Percentiles rank a stretch among this genome's conserved stretches.
These are phyloP conservation scores for Mucor circinelloides DNA, from an alignment of 371 early-diverging fungal species.

Conservation along the genomic window DNA sequence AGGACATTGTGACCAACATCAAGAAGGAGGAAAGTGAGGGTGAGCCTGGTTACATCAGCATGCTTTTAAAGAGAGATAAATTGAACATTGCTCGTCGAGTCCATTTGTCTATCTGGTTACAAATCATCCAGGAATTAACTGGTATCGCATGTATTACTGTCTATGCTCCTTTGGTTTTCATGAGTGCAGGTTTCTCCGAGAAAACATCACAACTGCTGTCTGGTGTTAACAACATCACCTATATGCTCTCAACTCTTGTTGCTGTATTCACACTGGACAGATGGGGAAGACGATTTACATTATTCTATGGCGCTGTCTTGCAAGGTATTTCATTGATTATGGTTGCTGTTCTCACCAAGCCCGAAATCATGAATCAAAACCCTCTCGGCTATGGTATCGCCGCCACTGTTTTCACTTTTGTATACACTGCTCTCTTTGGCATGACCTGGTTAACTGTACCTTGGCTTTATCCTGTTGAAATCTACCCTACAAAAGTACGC, in stretches of 20 bases:
- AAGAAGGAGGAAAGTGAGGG: constrained; percentile 34
- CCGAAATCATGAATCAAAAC: constrained; percentile 34
- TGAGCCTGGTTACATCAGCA: constrained; percentile 39
- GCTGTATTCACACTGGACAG: constrained; percentile 43
- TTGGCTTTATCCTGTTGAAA: constrained; percentile 48
- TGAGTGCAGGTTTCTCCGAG: constrained; percentile 34
- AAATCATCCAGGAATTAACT: constrained; percentile 46
- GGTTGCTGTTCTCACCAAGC: constrained; percentile 42
- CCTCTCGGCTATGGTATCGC: constrained; percentile 34
- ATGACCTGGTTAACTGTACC: constrained; percentile 46
- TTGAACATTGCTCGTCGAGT: constrained; percentile 48
- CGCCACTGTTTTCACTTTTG: constrained; percentile 39
- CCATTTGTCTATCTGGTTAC: constrained; percentile 45
- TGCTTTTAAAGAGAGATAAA: constrained; percentile 38
- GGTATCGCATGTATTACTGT: constrained; percentile 48
- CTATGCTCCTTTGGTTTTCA: constrained; percentile 42
- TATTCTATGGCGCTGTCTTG: constrained; percentile 42
- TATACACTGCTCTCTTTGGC: constrained; percentile 41
- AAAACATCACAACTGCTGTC: constrained; percentile 39
- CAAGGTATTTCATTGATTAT: constrained; percentile 41
- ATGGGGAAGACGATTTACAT: constrained; percentile 42
- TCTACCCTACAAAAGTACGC: constrained; percentile 41
- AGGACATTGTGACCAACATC: constrained; percentile 33
- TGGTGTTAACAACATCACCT: constrained; percentile 40
- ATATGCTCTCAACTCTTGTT: constrained; percentile 41